phyloP scores from a whole-genome alignment of 306 rosid genomes.

The Medicago lupulina region DNA sequence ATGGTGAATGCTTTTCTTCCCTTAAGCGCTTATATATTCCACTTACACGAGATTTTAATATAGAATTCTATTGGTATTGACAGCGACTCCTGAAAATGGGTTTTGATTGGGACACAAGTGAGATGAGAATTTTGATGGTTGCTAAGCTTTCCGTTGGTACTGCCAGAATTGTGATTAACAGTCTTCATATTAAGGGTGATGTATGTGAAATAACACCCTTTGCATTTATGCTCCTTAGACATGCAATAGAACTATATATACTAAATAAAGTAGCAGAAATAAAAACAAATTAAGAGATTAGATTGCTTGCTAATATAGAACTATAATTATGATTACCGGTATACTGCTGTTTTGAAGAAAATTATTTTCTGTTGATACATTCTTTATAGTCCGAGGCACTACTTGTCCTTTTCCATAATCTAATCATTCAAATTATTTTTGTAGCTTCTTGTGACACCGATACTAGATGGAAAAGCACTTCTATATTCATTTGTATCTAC shows the following conservation, averaged over 20 bases:
- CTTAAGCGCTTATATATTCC: not conserved
- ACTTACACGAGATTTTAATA: conserved; percentile 38
- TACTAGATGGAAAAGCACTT: conserved; percentile 83
- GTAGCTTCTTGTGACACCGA: conserved; percentile 83
- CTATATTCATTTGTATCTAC: conserved; percentile 79
- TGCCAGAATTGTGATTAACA: conserved; percentile 91
- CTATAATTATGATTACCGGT: not conserved
- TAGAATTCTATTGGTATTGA: conserved; percentile 42
- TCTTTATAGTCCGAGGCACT: conserved; percentile 2
- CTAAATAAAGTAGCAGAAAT: conserved; percentile 10
- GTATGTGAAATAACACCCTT: conserved; percentile 60
- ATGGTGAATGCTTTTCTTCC: conserved; percentile 6
- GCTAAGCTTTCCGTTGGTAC: conserved; percentile 90
- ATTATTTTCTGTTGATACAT: not conserved
- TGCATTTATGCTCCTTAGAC: conserved; percentile 26
- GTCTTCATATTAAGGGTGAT: conserved; percentile 96
- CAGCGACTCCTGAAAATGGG: conserved; percentile 82
- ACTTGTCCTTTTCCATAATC: conserved; percentile 11
- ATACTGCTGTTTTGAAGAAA: conserved; percentile 7
- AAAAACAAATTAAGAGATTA: conserved; percentile 4
- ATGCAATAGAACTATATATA: not conserved
- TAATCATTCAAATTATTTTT: conserved; percentile 45
- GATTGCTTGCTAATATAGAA: conserved; percentile 28
- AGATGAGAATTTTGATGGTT: conserved; percentile 84
- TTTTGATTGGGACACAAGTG: conserved; percentile 95